Evolutionary conservation across 2,329 filamentous ascomycete genomes (phyloP).

Genomic region (Dryadomyces quercus-mongolicae): DNA sequence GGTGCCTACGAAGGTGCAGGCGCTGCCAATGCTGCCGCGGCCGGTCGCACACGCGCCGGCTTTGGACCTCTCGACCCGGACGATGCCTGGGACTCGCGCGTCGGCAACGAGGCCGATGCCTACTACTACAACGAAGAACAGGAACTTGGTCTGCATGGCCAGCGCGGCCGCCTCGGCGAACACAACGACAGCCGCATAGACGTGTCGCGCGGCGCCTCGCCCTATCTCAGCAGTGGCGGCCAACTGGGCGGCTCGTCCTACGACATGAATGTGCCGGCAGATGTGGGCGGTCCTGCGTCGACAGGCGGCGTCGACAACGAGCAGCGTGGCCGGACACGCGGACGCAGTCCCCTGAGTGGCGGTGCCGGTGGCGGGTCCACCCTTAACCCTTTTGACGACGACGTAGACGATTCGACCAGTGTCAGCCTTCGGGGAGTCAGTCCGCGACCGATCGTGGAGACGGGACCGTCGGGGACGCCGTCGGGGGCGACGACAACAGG

Average conservation of each 20-base stretch:
- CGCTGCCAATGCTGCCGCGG: slow-evolving; percentile 16
- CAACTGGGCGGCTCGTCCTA: slow-evolving; percentile 25
- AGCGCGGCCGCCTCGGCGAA: slow-evolving; percentile 21
- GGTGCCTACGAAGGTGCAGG: slow-evolving; percentile 57
- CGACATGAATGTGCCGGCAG: slow-evolving; percentile 33
- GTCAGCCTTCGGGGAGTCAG: slow-evolving; percentile 58
- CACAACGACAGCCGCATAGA: slow-evolving; percentile 6
- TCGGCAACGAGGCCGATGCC: slow-evolving; percentile 58
- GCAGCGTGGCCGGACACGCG: slow-evolving; percentile 30
- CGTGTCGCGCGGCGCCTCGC: slow-evolving; percentile 5
- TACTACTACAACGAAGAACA: slow-evolving; percentile 58
- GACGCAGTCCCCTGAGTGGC: slow-evolving; percentile 22
- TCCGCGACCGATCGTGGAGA: slow-evolving; percentile 54
- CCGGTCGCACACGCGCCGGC: slow-evolving; percentile 21
- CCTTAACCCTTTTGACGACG: slow-evolving; percentile 54
- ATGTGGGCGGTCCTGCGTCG: slow-evolving; percentile 15
- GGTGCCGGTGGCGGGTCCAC: slow-evolving; percentile 21
- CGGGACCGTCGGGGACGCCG: slow-evolving; percentile 22
- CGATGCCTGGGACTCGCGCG: slow-evolving; percentile 74
- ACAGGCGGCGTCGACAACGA: slow-evolving; percentile 18
- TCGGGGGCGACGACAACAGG: background rate
- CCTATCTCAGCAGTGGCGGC: slow-evolving; percentile 8
- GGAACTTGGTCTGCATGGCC: slow-evolving; percentile 45
- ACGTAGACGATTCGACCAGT: slow-evolving; percentile 46
- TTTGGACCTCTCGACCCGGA: slow-evolving; percentile 61